Percentiles rank a stretch among this genome's conserved stretches.
phyloP scores from a whole-genome alignment of 495 filamentous ascomycete species.

The Aspergillus homomorphus region DNA sequence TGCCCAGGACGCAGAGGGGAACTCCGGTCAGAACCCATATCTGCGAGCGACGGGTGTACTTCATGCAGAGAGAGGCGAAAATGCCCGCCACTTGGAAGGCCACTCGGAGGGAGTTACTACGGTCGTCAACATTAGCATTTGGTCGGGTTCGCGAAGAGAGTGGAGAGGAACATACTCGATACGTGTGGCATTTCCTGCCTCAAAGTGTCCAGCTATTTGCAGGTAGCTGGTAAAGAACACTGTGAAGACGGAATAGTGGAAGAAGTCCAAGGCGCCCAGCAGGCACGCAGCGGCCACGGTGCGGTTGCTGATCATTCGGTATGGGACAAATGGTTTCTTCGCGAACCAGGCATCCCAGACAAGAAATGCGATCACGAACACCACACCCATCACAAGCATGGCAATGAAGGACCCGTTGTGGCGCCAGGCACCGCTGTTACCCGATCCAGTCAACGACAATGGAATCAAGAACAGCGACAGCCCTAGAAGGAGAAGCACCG shows the following conservation, averaged over 20 bases:
- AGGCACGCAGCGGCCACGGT: slow-evolving; percentile 48
- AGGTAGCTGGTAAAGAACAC: slow-evolving; percentile 30
- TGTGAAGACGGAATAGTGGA: slow-evolving; percentile 26
- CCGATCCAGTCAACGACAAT: slow-evolving; percentile 21
- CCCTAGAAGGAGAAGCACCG: slow-evolving; percentile 19
- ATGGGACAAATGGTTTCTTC: slow-evolving; percentile 69
- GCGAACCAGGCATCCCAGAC: slow-evolving; percentile 57
- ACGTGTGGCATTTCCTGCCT: slow-evolving; percentile 19
- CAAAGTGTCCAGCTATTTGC: slow-evolving; percentile 23
- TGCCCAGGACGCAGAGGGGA: slow-evolving; percentile 24
- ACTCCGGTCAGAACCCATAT: slow-evolving; percentile 26
- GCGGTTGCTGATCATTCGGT: slow-evolving; percentile 62
- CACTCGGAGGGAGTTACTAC: slow-evolving; percentile 25
- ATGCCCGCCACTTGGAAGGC: slow-evolving; percentile 27
- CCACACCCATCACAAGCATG: slow-evolving; percentile 60
- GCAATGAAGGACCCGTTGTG: slow-evolving; percentile 57
- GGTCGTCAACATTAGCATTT: neutral
- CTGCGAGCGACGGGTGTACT: slow-evolving; percentile 26
- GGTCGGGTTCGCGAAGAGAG: neutral
- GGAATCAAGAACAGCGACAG: slow-evolving; percentile 26
- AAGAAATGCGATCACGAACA: slow-evolving; percentile 55
- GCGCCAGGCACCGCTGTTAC: slow-evolving; percentile 49
- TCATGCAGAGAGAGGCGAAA: slow-evolving; percentile 26
- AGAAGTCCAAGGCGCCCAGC: slow-evolving; percentile 24
- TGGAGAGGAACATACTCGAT: slow-evolving; percentile 19